A percentile compares a stretch with the other conserved stretches of the same genome.
These are phyloP conservation scores for Vigna unguiculata DNA, from an alignment of 306 rosid species.

Conservation along the genomic window DNA sequence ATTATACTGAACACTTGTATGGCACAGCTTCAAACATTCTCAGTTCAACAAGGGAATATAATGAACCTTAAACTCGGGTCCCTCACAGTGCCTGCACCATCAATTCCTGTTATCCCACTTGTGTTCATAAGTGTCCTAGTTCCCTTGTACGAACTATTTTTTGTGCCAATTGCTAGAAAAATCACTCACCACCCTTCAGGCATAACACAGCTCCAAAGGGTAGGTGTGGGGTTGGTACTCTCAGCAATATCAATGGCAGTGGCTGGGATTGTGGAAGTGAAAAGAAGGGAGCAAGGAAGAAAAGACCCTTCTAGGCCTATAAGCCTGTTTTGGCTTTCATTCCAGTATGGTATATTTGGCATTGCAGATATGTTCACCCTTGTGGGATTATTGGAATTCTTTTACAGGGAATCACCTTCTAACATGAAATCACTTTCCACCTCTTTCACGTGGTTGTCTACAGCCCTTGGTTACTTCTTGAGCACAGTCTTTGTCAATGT, in stretches of 20 bases:
- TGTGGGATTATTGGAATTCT: constrained; percentile 80
- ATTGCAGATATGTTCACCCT: constrained; percentile 91
- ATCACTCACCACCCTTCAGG: constrained; percentile 79
- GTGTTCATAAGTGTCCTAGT: constrained; percentile 67
- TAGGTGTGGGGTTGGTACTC: constrained; percentile 78
- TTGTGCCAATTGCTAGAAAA: constrained; percentile 79
- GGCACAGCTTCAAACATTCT: constrained; percentile 93
- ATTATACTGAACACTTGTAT: constrained; percentile 86
- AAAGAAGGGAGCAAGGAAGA: constrained; percentile 62
- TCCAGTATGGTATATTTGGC: constrained; percentile 81
- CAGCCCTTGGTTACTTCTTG: constrained; percentile 73
- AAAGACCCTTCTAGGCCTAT: constrained; percentile 54
- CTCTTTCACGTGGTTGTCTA: constrained; percentile 73
- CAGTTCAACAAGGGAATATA: constrained; percentile 72
- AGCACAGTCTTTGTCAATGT: constrained; percentile 68
- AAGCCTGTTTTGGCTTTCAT: constrained; percentile 79
- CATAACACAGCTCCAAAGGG: constrained; percentile 83
- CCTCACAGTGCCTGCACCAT: constrained; percentile 70
- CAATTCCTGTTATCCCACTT: constrained; percentile 79
- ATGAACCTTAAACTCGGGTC: constrained; percentile 68
- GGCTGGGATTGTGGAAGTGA: constrained; percentile 73
- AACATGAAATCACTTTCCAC: constrained; percentile 84
- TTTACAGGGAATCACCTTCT: constrained; percentile 76
- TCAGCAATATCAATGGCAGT: constrained; percentile 75
- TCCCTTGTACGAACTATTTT: constrained; percentile 72